phyloP scores from a whole-genome alignment of 148 eudicot species.

The Salicornia ramosissima region DNA sequence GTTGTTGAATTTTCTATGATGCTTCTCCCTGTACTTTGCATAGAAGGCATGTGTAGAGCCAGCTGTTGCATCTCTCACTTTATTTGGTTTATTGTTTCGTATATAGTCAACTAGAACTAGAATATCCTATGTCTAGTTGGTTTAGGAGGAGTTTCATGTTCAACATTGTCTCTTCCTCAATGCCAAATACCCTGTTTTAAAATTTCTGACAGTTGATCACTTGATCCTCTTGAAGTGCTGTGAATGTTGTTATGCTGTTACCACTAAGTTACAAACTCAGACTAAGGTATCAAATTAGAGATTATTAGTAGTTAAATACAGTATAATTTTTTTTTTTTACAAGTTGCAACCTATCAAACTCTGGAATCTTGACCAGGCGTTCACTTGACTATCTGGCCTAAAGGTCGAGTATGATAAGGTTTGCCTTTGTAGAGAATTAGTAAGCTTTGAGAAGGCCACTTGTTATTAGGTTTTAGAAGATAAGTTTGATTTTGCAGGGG shows the following conservation, averaged over 20 bases:
- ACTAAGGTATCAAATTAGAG: not conserved
- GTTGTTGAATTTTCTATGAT: constrained; percentile 2
- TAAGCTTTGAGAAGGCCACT: too few relatives aligned
- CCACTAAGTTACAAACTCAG: too few relatives aligned
- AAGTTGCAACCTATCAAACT: not conserved
- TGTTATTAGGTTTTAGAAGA: too few relatives aligned
- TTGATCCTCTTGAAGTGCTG: constrained; percentile 2
- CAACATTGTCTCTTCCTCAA: not conserved
- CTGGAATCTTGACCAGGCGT: not conserved
- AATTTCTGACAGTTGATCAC: not conserved
- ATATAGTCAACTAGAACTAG: constrained; percentile 1
- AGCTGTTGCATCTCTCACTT: not conserved
- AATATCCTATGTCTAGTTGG: constrained; percentile 6
- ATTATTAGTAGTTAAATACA: not conserved
- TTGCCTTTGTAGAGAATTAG: too few relatives aligned
- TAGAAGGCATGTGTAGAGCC: constrained; percentile 2
- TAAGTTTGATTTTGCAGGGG: too few relatives aligned
- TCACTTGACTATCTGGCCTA: not conserved
- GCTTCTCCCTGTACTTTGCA: not conserved
- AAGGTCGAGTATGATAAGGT: too few relatives aligned
- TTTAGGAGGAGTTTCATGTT: not conserved
- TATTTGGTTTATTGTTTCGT: not conserved
- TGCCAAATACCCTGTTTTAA: not conserved
- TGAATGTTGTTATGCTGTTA: too few relatives aligned
- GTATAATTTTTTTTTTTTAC: not conserved